phyloP scores from a whole-genome alignment of 2,329 filamentous ascomycete genomes.

The Talaromyces sp. region DNA sequence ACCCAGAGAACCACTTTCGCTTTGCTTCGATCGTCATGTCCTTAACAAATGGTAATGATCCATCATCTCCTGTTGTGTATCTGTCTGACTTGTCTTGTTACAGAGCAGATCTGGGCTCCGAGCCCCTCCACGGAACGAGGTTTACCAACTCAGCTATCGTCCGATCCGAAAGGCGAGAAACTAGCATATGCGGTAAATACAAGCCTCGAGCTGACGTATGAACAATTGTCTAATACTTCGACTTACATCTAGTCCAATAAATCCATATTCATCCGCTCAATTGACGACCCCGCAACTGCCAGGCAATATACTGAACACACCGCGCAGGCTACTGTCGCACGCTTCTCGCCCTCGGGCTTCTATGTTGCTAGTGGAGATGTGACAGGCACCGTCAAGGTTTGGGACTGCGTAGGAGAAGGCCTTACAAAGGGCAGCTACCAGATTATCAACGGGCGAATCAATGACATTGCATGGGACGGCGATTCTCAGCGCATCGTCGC shows the following conservation, averaged over 20 bases:
- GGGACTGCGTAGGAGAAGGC: conserved; percentile 82
- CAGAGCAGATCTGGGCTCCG: conserved; percentile 76
- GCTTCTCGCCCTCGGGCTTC: conserved; percentile 90
- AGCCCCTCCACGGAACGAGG: conserved; percentile 79
- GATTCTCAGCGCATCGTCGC: conserved; percentile 96
- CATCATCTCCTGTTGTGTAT: background rate
- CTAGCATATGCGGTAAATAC: conserved; percentile 81
- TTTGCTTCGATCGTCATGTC: conserved; percentile 33
- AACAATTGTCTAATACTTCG: conserved; percentile 11
- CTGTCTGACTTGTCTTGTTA: conserved; percentile 7
- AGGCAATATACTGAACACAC: conserved; percentile 94
- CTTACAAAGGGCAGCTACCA: conserved; percentile 91
- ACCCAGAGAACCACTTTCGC: background rate
- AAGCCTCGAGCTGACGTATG: background rate
- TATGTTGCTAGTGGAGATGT: conserved; percentile 91
- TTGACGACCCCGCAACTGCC: conserved; percentile 79
- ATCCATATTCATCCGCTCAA: conserved; percentile 91
- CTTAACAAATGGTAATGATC: conserved; percentile 42
- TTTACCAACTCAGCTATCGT: conserved; percentile 82
- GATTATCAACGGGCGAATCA: conserved; percentile 91
- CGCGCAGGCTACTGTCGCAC: conserved; percentile 81
- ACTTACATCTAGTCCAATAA: conserved; percentile 69
- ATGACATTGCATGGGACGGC: conserved; percentile 95
- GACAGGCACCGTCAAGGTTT: conserved; percentile 79
- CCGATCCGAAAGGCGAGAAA: conserved; percentile 83